Base-by-base conservation (phyloP, 2,329 filamentous ascomycete genomes). In the Ophiostoma fasciatum region DNA sequence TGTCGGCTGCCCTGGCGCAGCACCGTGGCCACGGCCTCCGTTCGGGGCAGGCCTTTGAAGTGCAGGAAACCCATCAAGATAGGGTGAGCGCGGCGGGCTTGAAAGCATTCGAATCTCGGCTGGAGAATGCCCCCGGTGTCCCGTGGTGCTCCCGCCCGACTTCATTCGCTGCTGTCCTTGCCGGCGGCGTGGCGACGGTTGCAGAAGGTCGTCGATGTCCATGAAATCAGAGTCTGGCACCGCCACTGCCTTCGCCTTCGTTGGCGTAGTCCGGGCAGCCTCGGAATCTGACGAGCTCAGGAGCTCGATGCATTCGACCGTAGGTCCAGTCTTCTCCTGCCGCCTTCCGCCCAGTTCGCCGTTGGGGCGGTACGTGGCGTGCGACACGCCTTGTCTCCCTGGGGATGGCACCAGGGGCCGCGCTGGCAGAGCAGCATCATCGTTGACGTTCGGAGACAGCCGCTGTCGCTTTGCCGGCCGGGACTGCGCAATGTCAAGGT, bases 221-320 rank as follows among this genome's bases (percentile, higher is more conserved):
- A 31, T 29, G 22, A 35, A 35, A 5, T 36, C 39, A 1, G 21
- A 28, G 9, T 36, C 32, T 2, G 17, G 14, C 12, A 20, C 7
- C 12, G 12, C 6, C 18, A 20, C 13, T n/a, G n/a, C n/a, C n/a
- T n/a, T n/a, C 10, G 18, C 33, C 13, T 28, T 40, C 11, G 31
- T 23, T 7, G 37, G 23, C 19, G 12, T 5, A 3, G 32, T 18
- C 1, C 15, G 15, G 3, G 31, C 33, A 5, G 18, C 15, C 7
- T 42, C 37, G 3, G 34, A 35, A 15, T 23, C 21, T 3, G 39
- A 41, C 2, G 43, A 45, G 27, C 35, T 43, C 19, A 43, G n/a
- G 2, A 45, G 26, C 4, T 43, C 38, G 9, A 45, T 43, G 18
- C 31, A 36, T 9, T 37, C 36, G 3, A 36, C 25, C 4, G 15